These are phyloP conservation scores for Monilinia aucupariae DNA, from an alignment of 2,329 filamentous ascomycete species.

Conservation along the genomic window DNA sequence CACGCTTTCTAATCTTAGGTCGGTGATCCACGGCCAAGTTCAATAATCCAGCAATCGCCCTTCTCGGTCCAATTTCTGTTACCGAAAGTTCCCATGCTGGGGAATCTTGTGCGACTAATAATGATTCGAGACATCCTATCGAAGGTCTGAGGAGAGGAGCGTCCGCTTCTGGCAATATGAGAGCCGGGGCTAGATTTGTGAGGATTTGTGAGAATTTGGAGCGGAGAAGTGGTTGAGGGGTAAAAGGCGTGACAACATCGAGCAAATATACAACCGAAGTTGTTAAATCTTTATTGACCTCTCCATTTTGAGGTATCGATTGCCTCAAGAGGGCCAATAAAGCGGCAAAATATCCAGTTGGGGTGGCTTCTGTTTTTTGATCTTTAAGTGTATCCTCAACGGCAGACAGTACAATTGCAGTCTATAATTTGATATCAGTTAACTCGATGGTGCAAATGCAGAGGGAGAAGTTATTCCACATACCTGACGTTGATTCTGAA, in stretches of 20 bases:
- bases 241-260: slow-evolving; percentile 80
- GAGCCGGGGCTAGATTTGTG: slow-evolving; percentile 73
- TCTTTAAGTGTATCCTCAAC: slow-evolving; percentile 90
- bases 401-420: slow-evolving; percentile 78
- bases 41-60: slow-evolving; percentile 80
- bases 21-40: slow-evolving; percentile 79
- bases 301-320: slow-evolving; percentile 57
- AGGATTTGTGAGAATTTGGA: slow-evolving; percentile 95
- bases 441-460: slow-evolving; percentile 10
- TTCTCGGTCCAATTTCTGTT: slow-evolving; percentile 75
- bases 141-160: slow-evolving; percentile 80
- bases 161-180: slow-evolving; percentile 75
- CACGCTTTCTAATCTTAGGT: slow-evolving; percentile 90
- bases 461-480: slow-evolving; percentile 25
- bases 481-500: slow-evolving; percentile 93
- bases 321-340: slow-evolving; percentile 81
- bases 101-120: slow-evolving; percentile 83
- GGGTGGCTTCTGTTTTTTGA: slow-evolving; percentile 74
- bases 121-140: slow-evolving; percentile 88
- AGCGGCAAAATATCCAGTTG: slow-evolving; percentile 94
- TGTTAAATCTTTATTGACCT: slow-evolving; percentile 75
- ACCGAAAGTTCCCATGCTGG: slow-evolving; percentile 82
- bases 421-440: slow-evolving; percentile 44
- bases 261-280: slow-evolving; percentile 91
- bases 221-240: slow-evolving; percentile 79